Evolutionary conservation across 2,329 filamentous ascomycete genomes (phyloP).

Genomic region (Stachybotrys echinatus): DNA sequence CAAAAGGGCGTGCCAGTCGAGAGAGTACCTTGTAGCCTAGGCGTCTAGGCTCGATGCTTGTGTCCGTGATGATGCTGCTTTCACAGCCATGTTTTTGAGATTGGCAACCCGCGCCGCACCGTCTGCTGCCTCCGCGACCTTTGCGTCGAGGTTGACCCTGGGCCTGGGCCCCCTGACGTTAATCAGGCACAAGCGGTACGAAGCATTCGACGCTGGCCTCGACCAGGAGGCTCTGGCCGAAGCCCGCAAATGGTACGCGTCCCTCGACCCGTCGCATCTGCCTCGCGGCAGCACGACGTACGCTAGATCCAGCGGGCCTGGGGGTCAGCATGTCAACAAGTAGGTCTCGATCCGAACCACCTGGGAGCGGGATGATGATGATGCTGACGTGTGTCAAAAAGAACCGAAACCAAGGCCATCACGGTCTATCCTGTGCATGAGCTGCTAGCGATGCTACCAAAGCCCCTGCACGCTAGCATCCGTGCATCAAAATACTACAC

Average conservation of each 20-base stretch:
- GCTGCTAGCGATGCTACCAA: constrained; percentile 39
- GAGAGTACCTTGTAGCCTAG: too few species aligned
- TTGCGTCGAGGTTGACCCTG: background rate
- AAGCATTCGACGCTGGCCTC: constrained; percentile 43
- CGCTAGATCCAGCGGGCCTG: constrained; percentile 55
- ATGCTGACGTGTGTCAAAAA: too few species aligned
- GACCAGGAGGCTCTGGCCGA: constrained; percentile 45
- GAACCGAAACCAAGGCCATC: constrained; percentile 55
- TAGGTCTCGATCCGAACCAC: too few species aligned
- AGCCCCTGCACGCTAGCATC: constrained; percentile 38
- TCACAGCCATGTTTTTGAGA: background rate
- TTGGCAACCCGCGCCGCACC: background rate
- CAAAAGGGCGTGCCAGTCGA: too few species aligned
- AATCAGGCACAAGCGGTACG: constrained; percentile 30
- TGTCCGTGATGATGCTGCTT: background rate
- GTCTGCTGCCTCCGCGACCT: background rate
- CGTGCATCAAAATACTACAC: constrained; percentile 51
- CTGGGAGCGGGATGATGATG: too few species aligned
- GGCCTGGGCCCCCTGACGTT: background rate
- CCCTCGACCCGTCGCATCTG: constrained; percentile 36
- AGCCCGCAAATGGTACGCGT: constrained; percentile 45
- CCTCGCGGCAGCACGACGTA: constrained; percentile 49
- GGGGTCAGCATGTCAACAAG: constrained; percentile 61
- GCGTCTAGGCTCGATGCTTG: too few species aligned
- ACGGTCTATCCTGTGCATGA: constrained; percentile 46